Evolutionary conservation across 2,329 filamentous ascomycete genomes (phyloP), one percentile per base, ranked within the genome.

Genomic region (Clonostachys rhizophaga): DNA sequence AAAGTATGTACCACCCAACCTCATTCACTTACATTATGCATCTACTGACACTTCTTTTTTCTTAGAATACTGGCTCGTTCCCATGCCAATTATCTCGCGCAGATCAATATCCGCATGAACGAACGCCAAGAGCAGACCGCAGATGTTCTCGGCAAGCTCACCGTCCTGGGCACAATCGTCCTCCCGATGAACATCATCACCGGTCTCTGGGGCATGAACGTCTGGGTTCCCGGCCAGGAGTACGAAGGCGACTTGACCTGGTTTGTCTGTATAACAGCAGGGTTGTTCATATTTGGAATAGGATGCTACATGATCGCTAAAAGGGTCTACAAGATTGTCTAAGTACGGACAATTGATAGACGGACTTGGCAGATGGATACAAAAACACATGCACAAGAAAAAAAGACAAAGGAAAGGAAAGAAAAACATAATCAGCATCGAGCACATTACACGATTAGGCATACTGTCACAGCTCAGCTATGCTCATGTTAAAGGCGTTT

Each of bases 171-270:
- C 54, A 99, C 94, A 6, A 97, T 99, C 55, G 92, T 99, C 4
- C 74, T 99, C 48, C 94, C 94, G 11, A 96, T 99, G 91, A 99
- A 99, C 64, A 95, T 99, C 62, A 92, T 99, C 59, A 97, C 94
- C 3, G 94, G 94, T 55, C 83, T 97, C 58, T 99, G 92, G 91
- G 94, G 92, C 45, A 97, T 97, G 92, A 99, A 99, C 74, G 88
- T 92, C 35, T 90, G 89, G 75, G 94, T 99, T 0, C 94, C 94
- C 0, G 94, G 94, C 2, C 92, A 97, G 65, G 86, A 92, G 42
- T 72, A 84, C 49, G 90, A 95, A 54, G 78, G 76, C 14, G 87
- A 87, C 57, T 68, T 92, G 45, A 73, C 71, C 20, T 94, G 88
- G 88, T 94, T 91, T 63, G 81, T 76, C 62, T 82, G 75, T 48